A percentile compares a stretch with the other conserved stretches of the same genome.
Evolutionary conservation across 1,284 basidiomycete species (phyloP).

Genomic region (Ganoderma leucocontextum): DNA sequence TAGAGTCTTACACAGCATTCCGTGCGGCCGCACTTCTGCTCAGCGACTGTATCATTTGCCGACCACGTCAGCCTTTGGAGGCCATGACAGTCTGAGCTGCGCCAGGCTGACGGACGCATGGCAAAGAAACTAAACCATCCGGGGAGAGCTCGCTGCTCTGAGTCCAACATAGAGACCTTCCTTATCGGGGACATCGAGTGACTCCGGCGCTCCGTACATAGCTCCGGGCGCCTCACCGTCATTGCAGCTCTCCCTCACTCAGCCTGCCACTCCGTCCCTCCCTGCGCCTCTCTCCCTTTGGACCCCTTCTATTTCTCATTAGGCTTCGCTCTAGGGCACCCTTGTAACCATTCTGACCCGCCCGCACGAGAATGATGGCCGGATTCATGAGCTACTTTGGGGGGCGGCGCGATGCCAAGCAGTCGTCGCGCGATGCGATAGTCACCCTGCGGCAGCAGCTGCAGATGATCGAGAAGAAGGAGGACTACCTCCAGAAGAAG

Average conservation of each 20-base stretch:
- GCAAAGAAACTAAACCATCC: background rate
- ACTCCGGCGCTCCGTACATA: conserved; percentile 21
- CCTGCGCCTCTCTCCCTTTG: conserved; percentile 1
- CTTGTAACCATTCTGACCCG: background rate
- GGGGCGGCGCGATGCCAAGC: conserved; percentile 80
- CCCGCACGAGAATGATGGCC: conserved; percentile 70
- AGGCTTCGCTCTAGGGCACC: background rate
- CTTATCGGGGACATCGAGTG: conserved; percentile 46
- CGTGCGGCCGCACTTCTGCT: background rate
- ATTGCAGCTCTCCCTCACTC: conserved; percentile 25
- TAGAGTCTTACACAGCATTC: background rate
- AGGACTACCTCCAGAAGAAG: conserved; percentile 96
- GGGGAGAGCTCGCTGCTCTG: background rate
- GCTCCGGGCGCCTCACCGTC: conserved; percentile 12
- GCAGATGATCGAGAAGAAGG: conserved; percentile 99
- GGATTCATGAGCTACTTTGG: conserved; percentile 89
- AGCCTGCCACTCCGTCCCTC: conserved; percentile 24
- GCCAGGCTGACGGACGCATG: background rate
- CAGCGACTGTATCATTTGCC: background rate
- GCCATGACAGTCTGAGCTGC: background rate
- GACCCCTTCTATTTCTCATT: conserved; percentile 7
- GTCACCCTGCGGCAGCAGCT: conserved; percentile 87
- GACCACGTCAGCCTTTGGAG: background rate
- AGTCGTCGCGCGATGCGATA: conserved; percentile 87
- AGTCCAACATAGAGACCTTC: conserved; percentile 32